Evolutionary conservation across 140 eudicot species (phyloP).

Genomic region (Anethum foeniculum): DNA sequence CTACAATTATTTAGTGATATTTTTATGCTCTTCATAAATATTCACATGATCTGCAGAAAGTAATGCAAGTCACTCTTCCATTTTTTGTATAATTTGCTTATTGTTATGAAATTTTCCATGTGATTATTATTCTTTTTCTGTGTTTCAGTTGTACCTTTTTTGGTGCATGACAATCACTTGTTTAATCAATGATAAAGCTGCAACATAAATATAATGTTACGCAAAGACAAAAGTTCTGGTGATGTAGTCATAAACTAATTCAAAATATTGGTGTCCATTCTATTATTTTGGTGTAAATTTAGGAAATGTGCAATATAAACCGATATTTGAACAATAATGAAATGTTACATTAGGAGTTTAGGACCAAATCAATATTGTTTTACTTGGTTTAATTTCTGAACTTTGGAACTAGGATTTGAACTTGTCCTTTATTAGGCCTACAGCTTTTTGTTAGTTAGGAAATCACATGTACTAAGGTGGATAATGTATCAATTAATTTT

Average conservation of each 20-base stretch:
- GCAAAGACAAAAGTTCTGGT: background rate
- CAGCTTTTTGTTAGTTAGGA: background rate
- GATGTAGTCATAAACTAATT: background rate
- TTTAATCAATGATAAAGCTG: background rate
- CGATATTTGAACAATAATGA: background rate
- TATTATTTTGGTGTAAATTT: background rate
- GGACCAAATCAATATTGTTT: background rate
- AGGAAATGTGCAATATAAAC: background rate
- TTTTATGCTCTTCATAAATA: background rate
- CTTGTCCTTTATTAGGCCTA: background rate
- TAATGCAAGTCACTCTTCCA: background rate
- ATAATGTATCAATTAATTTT: background rate
- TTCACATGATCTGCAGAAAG: background rate
- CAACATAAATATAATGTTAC: background rate
- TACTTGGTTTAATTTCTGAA: background rate
- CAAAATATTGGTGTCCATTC: background rate
- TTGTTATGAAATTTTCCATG: background rate
- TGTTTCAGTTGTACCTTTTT: background rate
- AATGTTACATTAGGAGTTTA: background rate
- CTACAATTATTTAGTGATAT: background rate
- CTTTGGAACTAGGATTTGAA: background rate
- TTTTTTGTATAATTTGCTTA: background rate
- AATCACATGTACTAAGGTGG: background rate
- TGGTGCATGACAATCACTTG: background rate
- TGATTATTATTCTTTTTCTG: background rate